phyloP scores from a whole-genome alignment of 2,329 filamentous ascomycete species.

The Neonectria faginata region DNA sequence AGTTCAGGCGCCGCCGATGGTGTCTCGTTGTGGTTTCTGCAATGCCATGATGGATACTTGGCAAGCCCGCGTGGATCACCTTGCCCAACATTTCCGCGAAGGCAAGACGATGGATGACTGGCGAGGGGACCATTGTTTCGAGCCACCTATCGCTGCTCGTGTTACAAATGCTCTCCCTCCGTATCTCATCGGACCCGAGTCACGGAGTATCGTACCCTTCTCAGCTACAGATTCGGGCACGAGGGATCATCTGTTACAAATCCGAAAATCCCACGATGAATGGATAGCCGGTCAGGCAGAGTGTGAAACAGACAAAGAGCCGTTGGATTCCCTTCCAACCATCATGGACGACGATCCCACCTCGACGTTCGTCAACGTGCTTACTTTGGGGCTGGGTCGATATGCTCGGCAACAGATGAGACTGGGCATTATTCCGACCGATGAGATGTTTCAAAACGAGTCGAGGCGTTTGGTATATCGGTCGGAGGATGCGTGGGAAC shows the following conservation, averaged over 20 bases:
- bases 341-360: neutral
- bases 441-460: conserved; percentile 46
- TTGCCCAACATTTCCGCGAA: conserved; percentile 42
- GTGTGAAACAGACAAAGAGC: neutral
- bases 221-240: conserved; percentile 42
- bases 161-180: conserved; percentile 21
- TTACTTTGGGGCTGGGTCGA: conserved; percentile 36
- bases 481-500: conserved; percentile 42
- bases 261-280: conserved; percentile 14
- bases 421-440: conserved; percentile 37
- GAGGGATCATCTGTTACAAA: conserved; percentile 39
- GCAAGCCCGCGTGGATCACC: conserved; percentile 45
- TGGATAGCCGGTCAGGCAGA: neutral
- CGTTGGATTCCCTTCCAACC: neutral
- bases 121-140: conserved; percentile 10
- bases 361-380: conserved; percentile 32
- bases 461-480: conserved; percentile 44
- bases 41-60: conserved; percentile 40
- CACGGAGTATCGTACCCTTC: conserved; percentile 40
- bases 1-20: conserved; percentile 35
- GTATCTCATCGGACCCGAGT: conserved; percentile 34
- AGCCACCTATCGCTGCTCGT: conserved; percentile 7
- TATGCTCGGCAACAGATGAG: conserved; percentile 42
- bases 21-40: conserved; percentile 49
- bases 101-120: conserved; percentile 4